Conservation (phyloP, 352 stramenopile genomes). For the Globisporangium splendens region DNA sequence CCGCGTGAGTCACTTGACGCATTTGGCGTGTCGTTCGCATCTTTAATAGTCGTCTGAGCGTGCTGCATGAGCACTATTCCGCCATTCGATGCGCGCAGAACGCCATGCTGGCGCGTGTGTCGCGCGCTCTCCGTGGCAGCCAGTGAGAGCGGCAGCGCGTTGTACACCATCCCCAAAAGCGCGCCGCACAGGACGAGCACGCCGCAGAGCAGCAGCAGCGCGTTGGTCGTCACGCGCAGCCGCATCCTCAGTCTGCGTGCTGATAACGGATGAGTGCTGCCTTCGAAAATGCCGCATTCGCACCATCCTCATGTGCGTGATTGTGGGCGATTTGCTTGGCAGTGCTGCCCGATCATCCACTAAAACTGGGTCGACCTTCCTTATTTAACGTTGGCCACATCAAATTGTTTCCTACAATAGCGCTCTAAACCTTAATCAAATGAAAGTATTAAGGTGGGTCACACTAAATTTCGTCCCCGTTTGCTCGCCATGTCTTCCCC, state of each 20-base stretch:
- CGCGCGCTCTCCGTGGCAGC: neutral
- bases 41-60: neutral
- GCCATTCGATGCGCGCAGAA: neutral
- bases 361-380: neutral
- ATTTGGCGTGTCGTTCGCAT: neutral
- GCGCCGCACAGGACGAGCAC: neutral
- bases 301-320: no score
- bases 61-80: neutral
- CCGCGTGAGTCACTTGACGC: neutral
- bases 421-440: neutral
- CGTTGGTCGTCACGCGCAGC: neutral
- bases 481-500: neutral
- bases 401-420: neutral
- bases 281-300: no score
- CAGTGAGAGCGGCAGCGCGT: neutral
- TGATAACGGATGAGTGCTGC: no score
- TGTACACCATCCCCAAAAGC: neutral
- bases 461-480: neutral
- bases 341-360: neutral
- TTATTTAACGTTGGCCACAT: neutral
- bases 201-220: neutral
- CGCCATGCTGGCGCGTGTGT: neutral
- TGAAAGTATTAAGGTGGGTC: neutral
- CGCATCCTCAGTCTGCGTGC: neutral
- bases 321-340: no score